These are phyloP conservation scores for Arthroderma uncinatum DNA, from an alignment of 2,329 filamentous ascomycete species.

Conservation along the genomic window DNA sequence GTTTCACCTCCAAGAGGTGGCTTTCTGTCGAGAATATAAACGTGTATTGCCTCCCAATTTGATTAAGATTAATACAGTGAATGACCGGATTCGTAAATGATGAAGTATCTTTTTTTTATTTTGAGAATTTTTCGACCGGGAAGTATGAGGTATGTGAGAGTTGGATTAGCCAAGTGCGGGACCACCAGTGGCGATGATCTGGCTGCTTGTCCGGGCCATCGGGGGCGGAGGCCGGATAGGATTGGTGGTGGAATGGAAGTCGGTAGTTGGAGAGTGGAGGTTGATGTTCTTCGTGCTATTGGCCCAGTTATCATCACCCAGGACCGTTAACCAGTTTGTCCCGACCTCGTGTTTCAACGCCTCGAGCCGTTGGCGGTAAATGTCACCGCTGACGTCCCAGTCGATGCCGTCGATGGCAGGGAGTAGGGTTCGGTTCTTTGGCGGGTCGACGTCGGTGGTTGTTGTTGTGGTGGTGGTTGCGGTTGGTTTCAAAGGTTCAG, in stretches of 20 bases:
- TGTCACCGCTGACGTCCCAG: slow-evolving; percentile 50
- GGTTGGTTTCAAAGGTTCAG: background rate
- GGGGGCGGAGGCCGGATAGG: slow-evolving; percentile 23
- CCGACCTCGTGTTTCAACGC: slow-evolving; percentile 74
- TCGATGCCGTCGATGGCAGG: slow-evolving; percentile 21
- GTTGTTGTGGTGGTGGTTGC: slow-evolving; percentile 6
- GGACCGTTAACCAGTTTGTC: slow-evolving; percentile 72
- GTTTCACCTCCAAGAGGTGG: background rate
- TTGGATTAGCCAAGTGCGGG: slow-evolving; percentile 26
- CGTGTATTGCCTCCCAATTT: background rate
- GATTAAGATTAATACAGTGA: slow-evolving; percentile 3
- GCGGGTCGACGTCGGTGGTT: background rate
- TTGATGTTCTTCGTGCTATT: slow-evolving; percentile 22
- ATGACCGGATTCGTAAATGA: background rate
- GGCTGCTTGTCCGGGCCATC: slow-evolving; percentile 28
- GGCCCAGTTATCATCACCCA: slow-evolving; percentile 63
- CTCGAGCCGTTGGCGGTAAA: slow-evolving; percentile 82
- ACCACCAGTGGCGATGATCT: slow-evolving; percentile 33
- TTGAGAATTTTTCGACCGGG: background rate
- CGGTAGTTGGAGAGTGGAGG: slow-evolving; percentile 21
- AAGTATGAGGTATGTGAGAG: background rate
- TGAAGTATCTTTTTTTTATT: background rate
- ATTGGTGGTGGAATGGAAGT: slow-evolving; percentile 23
- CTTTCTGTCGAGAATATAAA: background rate
- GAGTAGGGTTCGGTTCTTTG: slow-evolving; percentile 16